Percentiles rank a stretch among this genome's conserved stretches.
Conservation (phyloP, 306 rosid genomes). For the Quercus engelmannii region DNA sequence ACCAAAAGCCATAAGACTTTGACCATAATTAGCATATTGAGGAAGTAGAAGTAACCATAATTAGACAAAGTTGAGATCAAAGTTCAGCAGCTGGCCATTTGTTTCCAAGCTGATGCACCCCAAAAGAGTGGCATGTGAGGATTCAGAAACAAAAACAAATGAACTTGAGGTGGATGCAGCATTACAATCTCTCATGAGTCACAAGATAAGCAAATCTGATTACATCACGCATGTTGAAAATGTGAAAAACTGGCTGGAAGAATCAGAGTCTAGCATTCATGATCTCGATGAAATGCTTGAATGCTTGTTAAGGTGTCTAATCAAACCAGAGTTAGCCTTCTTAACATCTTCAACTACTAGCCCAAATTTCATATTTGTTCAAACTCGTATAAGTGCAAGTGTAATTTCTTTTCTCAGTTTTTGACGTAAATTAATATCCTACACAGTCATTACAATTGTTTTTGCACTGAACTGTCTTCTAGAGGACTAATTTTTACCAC, state of each 20-base stretch:
- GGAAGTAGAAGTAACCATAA: constrained; percentile 17
- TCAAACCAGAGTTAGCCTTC: background rate
- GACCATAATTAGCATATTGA: constrained; percentile 23
- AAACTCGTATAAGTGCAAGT: no score
- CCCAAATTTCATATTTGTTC: no score
- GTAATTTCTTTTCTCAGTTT: no score
- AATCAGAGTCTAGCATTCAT: background rate
- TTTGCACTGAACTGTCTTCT: no score
- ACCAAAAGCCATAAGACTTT: constrained; percentile 14
- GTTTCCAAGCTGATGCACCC: constrained; percentile 29
- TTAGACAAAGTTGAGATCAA: constrained; percentile 15
- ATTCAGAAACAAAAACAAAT: constrained; percentile 18
- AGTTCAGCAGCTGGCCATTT: constrained; percentile 25
- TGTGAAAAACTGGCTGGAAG: background rate
- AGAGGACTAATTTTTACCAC: no score
- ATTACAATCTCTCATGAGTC: background rate
- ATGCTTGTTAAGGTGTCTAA: background rate
- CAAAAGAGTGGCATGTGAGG: constrained; percentile 22
- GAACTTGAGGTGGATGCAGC: constrained; percentile 24
- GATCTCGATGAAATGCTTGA: background rate
- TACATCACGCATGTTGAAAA: background rate
- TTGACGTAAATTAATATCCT: no score
- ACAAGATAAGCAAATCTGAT: background rate
- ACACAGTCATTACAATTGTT: no score
- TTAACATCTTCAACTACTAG: constrained; percentile 10